Evolutionary conservation across 2,329 filamentous ascomycete species (phyloP), one percentile per base, ranked within the genome.

Genomic region (Colletotrichum sidae): DNA sequence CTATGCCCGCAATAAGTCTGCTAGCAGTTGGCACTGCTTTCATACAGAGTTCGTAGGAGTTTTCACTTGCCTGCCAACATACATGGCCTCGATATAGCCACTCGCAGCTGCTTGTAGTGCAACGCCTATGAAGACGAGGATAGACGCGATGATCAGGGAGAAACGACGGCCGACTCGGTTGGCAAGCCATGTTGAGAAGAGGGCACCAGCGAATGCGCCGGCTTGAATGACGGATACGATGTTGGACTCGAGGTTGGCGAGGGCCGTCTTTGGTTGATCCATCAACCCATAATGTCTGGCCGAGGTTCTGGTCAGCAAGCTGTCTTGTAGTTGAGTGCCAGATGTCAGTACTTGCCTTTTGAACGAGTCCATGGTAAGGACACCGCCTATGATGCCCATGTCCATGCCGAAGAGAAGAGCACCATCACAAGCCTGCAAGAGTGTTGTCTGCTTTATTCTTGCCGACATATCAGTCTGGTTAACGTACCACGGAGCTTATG

Each of bases 401-500:
- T 74, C 72, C 2, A 74, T 70, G 6, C 72, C 72, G 34, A 74
- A 74, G 4, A 72, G 55, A 57, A 73, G 50, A 56, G 70, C 72
- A 67, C 58, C 56, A 12, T 17, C 42, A 15, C 67, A 64, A 41
- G 35, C 45, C 59, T 62, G 39, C 13, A 38, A 4, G 12, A 15
- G 6, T 49, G n/a, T 25, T 25, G 25, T 13, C 12, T 4, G 46
- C 9, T 11, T 33, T 33, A 49, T 17, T 10, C 17, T 1, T 34
- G 8, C 13, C 11, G 10, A 12, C 2, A 49, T 5, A 8, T 13
- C 1, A 25, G 11, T 25, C 1, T n/a, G 11, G 35, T 1, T 42
- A 2, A 68, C 78, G 71, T 70, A 82, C 81, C 50, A 88, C 90
- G 67, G 83, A 87, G 25, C 89, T 88, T 61, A 91, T 78, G 55